Base-by-base conservation (phyloP, 2,329 filamentous ascomycete species). In the Cladosporium colombiae region DNA sequence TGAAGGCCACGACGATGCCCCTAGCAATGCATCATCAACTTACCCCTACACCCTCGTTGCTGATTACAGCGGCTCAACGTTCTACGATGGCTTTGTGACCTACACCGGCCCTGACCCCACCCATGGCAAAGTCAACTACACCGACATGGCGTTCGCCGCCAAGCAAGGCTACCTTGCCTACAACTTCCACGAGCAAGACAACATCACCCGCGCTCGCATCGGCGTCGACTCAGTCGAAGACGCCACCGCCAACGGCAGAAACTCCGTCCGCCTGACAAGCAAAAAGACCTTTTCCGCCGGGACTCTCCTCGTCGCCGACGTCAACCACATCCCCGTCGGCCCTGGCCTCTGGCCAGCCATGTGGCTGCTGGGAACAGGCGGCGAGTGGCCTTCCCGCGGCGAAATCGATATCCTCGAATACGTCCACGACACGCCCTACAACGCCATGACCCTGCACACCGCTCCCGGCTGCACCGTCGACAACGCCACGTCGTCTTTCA, bases 331-430 rank as follows among this genome's bases (percentile, higher is more conserved):
- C 75, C 84, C 84, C 1, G 78, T 77, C 11, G 81, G 80, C 35
- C 84, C 80, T 67, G 83, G 83, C 23, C 79, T 80, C 14, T 86
- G 84, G 83, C 82, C 83, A 35, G 83, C 83, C 0, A 76, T 82
- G 61, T 83, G 79, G 79, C 72, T 79, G 60, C 68, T 76, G n/a
- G 68, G 72, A 50, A 65, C 56, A n/a, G 62, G 60, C 40, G 72
- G 73, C 3, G 71, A 73, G 10, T 81, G 78, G 78, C 79, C 79
- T 2, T 64, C 62, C 1, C 71, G 72, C n/a, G 81, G 82, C 62
- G 82, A 84, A 62, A 82, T 82, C 65, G 82, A 84, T 66, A 82
- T 83, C 62, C 70, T 84, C 46, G 82, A 84, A 69, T 80, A 78
- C 25, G 81, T 83, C 35, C 80, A 84, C 71, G 75, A 78, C 14